Evolutionary conservation across 805 yeast genomes (phyloP), one percentile per base, ranked within the genome.

Genomic region (Metschnikowia matae): DNA sequence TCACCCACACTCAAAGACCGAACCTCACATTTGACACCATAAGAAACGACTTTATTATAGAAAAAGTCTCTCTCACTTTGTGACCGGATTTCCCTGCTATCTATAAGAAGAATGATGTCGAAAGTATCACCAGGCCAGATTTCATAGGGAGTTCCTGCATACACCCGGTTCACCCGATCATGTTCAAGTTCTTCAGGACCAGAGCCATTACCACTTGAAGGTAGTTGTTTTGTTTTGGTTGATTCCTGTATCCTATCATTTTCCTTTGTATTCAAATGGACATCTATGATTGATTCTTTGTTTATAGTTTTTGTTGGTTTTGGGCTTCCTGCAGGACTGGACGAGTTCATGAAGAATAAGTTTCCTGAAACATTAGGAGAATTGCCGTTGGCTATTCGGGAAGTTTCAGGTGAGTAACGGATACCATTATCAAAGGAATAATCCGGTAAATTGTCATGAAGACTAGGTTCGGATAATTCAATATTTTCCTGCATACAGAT

Each of bases 1-100:
- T 94, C 99, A 5, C 99, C 98, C 2, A 91, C 80, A 0, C 94
- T 70, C 29, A 94, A 71, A 1, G 87, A 71, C 44, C 80, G 65
- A 0, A 77, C 79, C 18, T 80, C 84, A 46, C 80, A 71, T 3
- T 68, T 64, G 1, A 86, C 71, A 0, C 83, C 84, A 8, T 71
- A 62, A 17, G 71, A 65, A 0, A 60, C 62, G 15, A 92, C 69
- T 38, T 84, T 79, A 2, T 71, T 74, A 1, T 74, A 67, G 61
- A 94, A 90, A 63, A 80, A 89, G 49, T 81, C 85, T 13, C 97
- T 74, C 40, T 91, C 89, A 31, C 66, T 66, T 51, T 71, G 71
- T 0, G 92, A 82, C 56, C 87, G 75, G 3, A 91, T 75, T 65
- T 92, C 99, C 55, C 98, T 76, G 58, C 82, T 88, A 64, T 92